Evolutionary conservation across 257 asterid genomes (phyloP).

Genomic region (Solanum bulbocastanum): DNA sequence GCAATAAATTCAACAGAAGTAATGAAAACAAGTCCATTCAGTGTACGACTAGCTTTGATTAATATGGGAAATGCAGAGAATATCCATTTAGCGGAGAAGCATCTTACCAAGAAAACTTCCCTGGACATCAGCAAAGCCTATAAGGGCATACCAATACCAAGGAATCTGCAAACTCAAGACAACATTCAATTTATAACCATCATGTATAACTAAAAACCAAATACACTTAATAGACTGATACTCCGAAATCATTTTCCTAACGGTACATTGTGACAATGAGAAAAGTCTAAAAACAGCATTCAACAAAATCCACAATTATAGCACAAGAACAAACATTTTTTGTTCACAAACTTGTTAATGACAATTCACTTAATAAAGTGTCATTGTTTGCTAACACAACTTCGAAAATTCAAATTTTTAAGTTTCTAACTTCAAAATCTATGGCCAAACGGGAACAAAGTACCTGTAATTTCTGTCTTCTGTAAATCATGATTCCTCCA

Average conservation of each 20-base stretch:
- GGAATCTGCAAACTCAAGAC: conserved; percentile 40
- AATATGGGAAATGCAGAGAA: no score
- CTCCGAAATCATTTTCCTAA: background rate
- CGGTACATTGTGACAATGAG: background rate
- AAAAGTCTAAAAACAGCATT: background rate
- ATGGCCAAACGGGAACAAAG: background rate
- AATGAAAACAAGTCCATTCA: no score
- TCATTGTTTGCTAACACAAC: background rate
- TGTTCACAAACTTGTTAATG: background rate
- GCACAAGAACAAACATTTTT: background rate
- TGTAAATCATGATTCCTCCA: conserved; percentile 48
- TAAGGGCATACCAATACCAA: conserved; percentile 65
- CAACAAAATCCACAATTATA: background rate
- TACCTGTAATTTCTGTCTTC: conserved; percentile 54
- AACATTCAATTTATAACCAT: background rate
- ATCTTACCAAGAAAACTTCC: conserved; percentile 60
- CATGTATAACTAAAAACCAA: background rate
- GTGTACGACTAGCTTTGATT: no score
- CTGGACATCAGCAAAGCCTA: conserved; percentile 64
- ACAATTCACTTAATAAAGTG: background rate
- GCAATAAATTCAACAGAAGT: conserved; percentile 1
- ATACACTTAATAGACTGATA: background rate
- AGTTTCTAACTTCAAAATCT: background rate
- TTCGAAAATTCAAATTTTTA: background rate
- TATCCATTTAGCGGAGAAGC: background rate